phyloP scores from a whole-genome alignment of 495 filamentous ascomycete species.

The Aspergillus wentii region DNA sequence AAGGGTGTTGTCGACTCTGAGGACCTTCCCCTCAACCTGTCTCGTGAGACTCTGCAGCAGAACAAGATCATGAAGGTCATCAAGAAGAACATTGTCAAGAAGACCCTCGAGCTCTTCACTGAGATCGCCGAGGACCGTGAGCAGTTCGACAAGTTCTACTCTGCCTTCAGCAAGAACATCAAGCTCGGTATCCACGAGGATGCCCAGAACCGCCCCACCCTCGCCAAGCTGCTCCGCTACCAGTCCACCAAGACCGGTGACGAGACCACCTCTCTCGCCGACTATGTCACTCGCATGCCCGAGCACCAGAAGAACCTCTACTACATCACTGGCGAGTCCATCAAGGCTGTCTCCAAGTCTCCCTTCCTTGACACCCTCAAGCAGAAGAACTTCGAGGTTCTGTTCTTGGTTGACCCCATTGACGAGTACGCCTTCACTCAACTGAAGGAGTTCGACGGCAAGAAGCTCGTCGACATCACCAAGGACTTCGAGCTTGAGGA shows the following conservation, averaged over 20 bases:
- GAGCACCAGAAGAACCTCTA: slow-evolving; percentile 99
- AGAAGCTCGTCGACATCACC: slow-evolving; percentile 99
- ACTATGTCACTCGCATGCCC: slow-evolving; percentile 98
- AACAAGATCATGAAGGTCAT: slow-evolving; percentile 99
- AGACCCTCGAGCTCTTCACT: slow-evolving; percentile 97
- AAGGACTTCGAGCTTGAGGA: slow-evolving; percentile 99
- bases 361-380: slow-evolving; percentile 98
- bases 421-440: slow-evolving; percentile 99
- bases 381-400: slow-evolving; percentile 99
- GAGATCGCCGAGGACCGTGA: slow-evolving; percentile 99
- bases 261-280: slow-evolving; percentile 85
- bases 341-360: slow-evolving; percentile 96
- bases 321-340: slow-evolving; percentile 99
- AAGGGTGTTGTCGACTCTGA: slow-evolving; percentile 99
- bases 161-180: slow-evolving; percentile 99
- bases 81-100: slow-evolving; percentile 99
- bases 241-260: slow-evolving; percentile 98
- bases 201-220: slow-evolving; percentile 86
- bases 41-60: slow-evolving; percentile 99
- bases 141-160: slow-evolving; percentile 99
- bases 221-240: slow-evolving; percentile 98
- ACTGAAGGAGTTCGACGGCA: slow-evolving; percentile 99
- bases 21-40: slow-evolving; percentile 97
- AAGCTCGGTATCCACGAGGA: slow-evolving; percentile 99
- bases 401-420: slow-evolving; percentile 99